Conservation (phyloP, 2,329 filamentous ascomycete genomes). For the Aureobasidium sp. region DNA sequence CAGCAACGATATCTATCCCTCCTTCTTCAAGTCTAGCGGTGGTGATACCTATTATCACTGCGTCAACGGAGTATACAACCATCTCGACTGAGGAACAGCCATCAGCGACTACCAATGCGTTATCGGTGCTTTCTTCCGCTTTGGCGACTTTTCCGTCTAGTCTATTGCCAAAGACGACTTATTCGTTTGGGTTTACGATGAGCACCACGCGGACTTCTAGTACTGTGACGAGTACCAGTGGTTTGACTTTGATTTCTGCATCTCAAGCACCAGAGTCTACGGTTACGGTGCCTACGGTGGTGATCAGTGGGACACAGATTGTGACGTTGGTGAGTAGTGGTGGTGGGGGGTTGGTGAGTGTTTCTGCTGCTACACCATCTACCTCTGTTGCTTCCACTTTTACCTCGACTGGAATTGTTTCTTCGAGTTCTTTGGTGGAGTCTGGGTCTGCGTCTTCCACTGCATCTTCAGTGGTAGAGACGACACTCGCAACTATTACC, state of each 20-base stretch:
- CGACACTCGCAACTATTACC: no score
- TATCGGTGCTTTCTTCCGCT: constrained; percentile 15
- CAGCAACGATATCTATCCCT: constrained; percentile 5
- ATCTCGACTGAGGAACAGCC: constrained; percentile 1
- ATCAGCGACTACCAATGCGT: constrained; percentile 12
- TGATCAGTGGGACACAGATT: background rate
- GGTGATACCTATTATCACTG: constrained; percentile 16
- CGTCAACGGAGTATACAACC: constrained; percentile 12
- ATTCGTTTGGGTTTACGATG: background rate
- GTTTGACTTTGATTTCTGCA: no score
- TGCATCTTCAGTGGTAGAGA: background rate
- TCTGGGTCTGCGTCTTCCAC: background rate
- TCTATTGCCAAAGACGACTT: background rate
- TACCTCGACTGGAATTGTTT: background rate
- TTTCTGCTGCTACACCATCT: background rate
- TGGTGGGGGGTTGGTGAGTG: background rate
- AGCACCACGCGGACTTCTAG: background rate
- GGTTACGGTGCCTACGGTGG: background rate
- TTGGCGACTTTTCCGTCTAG: constrained; percentile 12
- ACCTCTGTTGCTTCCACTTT: background rate
- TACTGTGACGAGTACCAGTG: background rate
- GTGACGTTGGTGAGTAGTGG: background rate
- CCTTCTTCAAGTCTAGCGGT: constrained; percentile 15
- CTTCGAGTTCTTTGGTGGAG: background rate
- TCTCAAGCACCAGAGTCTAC: background rate